Base-by-base conservation (phyloP, 2,329 filamentous ascomycete species). In the Fusarium drepaniforme region DNA sequence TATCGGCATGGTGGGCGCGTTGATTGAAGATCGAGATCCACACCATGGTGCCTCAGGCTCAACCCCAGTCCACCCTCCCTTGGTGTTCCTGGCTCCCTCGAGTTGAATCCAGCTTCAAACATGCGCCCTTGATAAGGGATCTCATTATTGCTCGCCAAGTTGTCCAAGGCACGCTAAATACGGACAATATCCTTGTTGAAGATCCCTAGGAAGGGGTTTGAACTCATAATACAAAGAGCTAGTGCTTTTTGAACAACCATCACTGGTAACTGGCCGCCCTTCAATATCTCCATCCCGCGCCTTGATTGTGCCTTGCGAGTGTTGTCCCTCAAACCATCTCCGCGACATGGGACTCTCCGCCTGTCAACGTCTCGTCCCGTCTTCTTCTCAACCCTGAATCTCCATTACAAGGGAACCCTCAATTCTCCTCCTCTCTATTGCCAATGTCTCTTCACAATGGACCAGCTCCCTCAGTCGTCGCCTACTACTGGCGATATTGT, bases 51-150 rank as follows among this genome's bases (percentile, higher is more conserved):
- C 28, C 51, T 59, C 6, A 42, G 33, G 37, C n/a, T 38, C 30
- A 38, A 44, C n/a, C n/a, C 5, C 51, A 16, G 53, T 18, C 5
- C 16, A 23, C 59, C 60, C 60, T 65, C 57, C n/a, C 13, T 44
- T 30, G 23, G 8, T 56, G 30, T 44, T 35, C 28, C 35, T 33
- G 28, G 8, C 67, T 70, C 70, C 70, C 66, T 74, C 33, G 8
- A 30, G 57, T 72, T 51, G 30, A 57, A n/a, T 57, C n/a, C 23
- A 28, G 57, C n/a, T 56, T 30, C 8, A 56, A 18, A 49, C 37
- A 16, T 44, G 38, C 70, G 35, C 73, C 73, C 71, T 74, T 60
- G 46, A 58, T 8, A 72, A 75, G 74, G 74, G 73, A 67, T 63
- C 15, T 49, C 30, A 62, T 57, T 71, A 59, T 53, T 30, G 40